A percentile compares a stretch with the other conserved stretches of the same genome.
Evolutionary conservation across 345 rosid genomes (phyloP).

Genomic region (Turnera subulata): DNA sequence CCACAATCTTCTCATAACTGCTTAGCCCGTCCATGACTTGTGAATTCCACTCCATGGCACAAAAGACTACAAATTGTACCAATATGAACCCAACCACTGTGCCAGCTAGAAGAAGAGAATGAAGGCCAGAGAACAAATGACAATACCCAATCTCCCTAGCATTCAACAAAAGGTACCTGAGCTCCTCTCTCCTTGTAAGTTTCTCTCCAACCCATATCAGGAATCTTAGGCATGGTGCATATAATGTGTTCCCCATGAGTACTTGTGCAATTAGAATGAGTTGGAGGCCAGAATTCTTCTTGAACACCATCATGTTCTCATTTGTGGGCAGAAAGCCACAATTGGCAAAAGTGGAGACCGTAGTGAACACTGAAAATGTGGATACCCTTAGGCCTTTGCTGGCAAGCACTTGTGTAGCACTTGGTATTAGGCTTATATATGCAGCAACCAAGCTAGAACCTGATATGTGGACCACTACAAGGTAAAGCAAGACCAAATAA

Average conservation of each 20-base stretch:
- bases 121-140: constrained; percentile 17
- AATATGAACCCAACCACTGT: constrained; percentile 25
- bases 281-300: constrained; percentile 34
- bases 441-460: constrained; percentile 3
- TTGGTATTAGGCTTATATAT: not conserved
- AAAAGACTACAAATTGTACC: constrained; percentile 23
- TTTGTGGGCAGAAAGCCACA: constrained; percentile 25
- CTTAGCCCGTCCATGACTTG: constrained; percentile 17
- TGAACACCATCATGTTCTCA: constrained; percentile 31
- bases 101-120: constrained; percentile 2
- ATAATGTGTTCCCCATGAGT: constrained; percentile 34
- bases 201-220: constrained; percentile 27
- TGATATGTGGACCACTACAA: not conserved
- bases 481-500: constrained; percentile 13
- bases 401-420: constrained; percentile 1
- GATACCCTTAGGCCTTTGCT: constrained; percentile 2
- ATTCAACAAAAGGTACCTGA: constrained; percentile 16
- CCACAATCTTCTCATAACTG: constrained; percentile 16
- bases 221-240: constrained; percentile 15
- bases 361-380: constrained; percentile 15
- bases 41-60: constrained; percentile 35
- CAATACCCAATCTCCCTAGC: constrained; percentile 10
- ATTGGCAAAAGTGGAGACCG: constrained; percentile 14
- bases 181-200: constrained; percentile 9
- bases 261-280: constrained; percentile 35